Evolutionary conservation across 1,284 basidiomycete species (phyloP).

Genomic region (Sporisorium sorghi): DNA sequence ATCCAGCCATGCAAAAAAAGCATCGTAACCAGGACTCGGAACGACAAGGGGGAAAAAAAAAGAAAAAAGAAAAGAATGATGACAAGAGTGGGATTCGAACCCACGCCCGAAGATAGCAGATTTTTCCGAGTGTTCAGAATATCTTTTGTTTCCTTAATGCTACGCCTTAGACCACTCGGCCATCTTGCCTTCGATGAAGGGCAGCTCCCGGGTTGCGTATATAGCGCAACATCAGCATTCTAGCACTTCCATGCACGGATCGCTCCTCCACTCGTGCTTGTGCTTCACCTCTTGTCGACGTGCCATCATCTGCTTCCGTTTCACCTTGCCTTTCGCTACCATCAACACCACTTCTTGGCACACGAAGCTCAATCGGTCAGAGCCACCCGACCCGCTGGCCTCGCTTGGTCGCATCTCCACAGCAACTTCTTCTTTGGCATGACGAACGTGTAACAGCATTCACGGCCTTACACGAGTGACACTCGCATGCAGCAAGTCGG

Average conservation of each 20-base stretch:
- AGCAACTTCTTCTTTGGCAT: neutral
- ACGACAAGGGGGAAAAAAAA: neutral
- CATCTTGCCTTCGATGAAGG: slow-evolving; percentile 37
- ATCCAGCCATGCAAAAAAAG: too few relatives aligned
- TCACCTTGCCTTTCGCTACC: neutral
- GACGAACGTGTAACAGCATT: slow-evolving; percentile 6
- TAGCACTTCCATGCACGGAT: slow-evolving; percentile 27
- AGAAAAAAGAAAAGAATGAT: slow-evolving; percentile 30
- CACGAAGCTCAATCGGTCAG: neutral
- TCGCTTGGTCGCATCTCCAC: neutral
- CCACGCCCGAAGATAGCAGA: slow-evolving; percentile 66
- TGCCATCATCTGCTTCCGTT: too few relatives aligned
- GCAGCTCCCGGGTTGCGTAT: neutral
- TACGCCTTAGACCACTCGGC: slow-evolving; percentile 61
- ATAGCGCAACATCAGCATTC: slow-evolving; percentile 4
- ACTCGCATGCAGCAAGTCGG: neutral
- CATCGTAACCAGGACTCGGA: too few relatives aligned
- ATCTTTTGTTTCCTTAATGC: slow-evolving; percentile 57
- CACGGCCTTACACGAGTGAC: neutral
- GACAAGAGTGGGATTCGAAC: slow-evolving; percentile 69
- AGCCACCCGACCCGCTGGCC: too few relatives aligned
- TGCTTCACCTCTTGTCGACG: too few relatives aligned
- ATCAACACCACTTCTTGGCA: neutral
- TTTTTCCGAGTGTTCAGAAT: slow-evolving; percentile 18
- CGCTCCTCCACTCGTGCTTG: slow-evolving; percentile 18